Evolutionary conservation across 352 stramenopile genomes (phyloP), one percentile per base, ranked within the genome.

Genomic region (Phytopythium mirpurense): DNA sequence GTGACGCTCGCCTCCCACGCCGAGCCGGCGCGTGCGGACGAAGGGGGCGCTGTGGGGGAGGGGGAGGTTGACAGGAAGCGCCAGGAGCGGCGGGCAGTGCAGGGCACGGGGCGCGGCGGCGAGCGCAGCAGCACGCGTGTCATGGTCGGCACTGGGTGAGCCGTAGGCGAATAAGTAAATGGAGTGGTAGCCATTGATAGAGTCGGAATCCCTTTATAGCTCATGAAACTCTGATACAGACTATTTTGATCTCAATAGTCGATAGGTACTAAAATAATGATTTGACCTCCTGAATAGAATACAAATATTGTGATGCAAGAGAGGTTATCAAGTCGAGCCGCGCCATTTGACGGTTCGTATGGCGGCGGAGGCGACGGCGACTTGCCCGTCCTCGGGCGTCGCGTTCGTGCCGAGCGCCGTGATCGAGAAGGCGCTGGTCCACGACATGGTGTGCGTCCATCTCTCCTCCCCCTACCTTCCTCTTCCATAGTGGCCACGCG

Each of bases 401-500:
- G 65, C 68, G 44, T 71, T 68, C 44, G 67, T 87, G 36, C 59
- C 72, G 4, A 74, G 69, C 48, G 76, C 64, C 16, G 65, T 83
- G 23, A 64, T 84, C 18, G 72, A 80, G 53, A 75, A 74, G 42
- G 74, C 74, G 23, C 63, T 51, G 27, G 49, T 81, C 11, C 55
- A 71, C 38, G 72, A 88, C 59, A 79, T 86, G 65, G 70, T 84
- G 77, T 83, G 54, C 35, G 60, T 42, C 24, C 38, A 8, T 15
- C 23, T 6, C 18, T 55, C 14, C 7, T 24, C 21, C 9, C 26
- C 12, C 3, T 23, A 32, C 35, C 10, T 24, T 15, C 9, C 19
- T 21, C 24, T 26, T n/a, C n/a, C n/a, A n/a, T n/a, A n/a, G n/a
- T n/a, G n/a, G n/a, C n/a, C n/a, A n/a, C n/a, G n/a, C n/a, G n/a